Percentiles rank a stretch among this genome's conserved stretches.
phyloP scores from a whole-genome alignment of 768 basidiomycete genomes.

The Rhizopogon vulgaris region DNA sequence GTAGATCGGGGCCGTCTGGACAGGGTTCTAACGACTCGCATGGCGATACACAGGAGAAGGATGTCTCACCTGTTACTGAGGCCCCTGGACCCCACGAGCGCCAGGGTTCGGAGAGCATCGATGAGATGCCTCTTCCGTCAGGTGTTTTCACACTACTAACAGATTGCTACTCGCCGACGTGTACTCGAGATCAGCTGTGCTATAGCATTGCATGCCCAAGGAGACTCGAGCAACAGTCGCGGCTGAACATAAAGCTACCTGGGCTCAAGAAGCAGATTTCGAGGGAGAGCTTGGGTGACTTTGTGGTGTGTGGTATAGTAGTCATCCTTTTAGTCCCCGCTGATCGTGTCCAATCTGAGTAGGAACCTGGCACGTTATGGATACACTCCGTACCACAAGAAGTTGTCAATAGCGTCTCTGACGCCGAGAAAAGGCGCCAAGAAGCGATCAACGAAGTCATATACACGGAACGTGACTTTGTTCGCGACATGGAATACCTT shows the following conservation, averaged over 20 bases:
- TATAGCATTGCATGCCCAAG: constrained; percentile 97
- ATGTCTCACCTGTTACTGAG: constrained; percentile 21
- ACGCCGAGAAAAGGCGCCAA: constrained; percentile 90
- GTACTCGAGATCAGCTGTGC: constrained; percentile 89
- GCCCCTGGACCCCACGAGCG: constrained; percentile 18
- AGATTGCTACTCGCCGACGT: constrained; percentile 97
- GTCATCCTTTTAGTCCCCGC: background rate
- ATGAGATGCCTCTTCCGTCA: constrained; percentile 72
- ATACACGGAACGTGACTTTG: constrained; percentile 94
- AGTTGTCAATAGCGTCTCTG: constrained; percentile 87
- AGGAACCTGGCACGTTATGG: constrained; percentile 87
- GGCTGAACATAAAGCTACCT: constrained; percentile 91
- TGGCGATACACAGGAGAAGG: constrained; percentile 16
- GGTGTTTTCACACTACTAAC: constrained; percentile 96
- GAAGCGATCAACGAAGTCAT: constrained; percentile 98
- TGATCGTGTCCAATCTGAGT: constrained; percentile 26
- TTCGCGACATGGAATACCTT: constrained; percentile 95
- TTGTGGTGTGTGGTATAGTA: constrained; percentile 46
- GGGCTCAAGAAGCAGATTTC: constrained; percentile 83
- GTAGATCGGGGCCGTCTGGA: constrained; percentile 21
- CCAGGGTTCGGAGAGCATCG: constrained; percentile 39
- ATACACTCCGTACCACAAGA: constrained; percentile 94
- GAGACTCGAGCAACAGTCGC: constrained; percentile 87
- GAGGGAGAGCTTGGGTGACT: constrained; percentile 73
- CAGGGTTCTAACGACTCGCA: constrained; percentile 31